Percentiles rank a stretch among this genome's conserved stretches.
Conservation (phyloP, 192 early-diverging fungal species). For the Coemansia sp. region DNA sequence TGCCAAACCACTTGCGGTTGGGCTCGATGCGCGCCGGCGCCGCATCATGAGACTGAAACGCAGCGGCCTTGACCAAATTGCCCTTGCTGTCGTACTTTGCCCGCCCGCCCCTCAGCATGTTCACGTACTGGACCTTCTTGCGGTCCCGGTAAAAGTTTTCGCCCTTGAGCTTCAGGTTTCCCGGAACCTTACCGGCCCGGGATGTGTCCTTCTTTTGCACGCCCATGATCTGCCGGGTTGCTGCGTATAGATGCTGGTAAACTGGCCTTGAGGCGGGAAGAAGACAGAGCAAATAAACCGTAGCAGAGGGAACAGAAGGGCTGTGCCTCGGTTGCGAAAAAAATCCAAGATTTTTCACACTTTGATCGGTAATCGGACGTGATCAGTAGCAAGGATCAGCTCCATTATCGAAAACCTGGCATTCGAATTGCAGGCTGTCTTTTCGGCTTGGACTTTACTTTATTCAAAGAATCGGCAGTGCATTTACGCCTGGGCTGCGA, state of each 20-base stretch:
- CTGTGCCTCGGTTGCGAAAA: too few relatives aligned
- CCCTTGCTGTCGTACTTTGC: constrained; percentile 80
- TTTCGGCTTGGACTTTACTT: too few relatives aligned
- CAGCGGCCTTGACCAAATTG: constrained; percentile 86
- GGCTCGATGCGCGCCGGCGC: constrained; percentile 81
- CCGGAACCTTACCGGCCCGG: constrained; percentile 47
- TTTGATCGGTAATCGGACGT: neutral
- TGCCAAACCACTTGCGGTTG: constrained; percentile 98
- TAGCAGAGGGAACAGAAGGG: too few relatives aligned
- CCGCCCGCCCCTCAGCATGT: constrained; percentile 89
- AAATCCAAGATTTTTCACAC: neutral
- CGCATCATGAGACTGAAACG: constrained; percentile 77
- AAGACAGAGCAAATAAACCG: neutral
- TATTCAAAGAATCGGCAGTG: too few relatives aligned
- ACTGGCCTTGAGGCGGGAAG: neutral
- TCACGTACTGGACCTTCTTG: constrained; percentile 86
- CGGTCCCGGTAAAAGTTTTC: constrained; percentile 99
- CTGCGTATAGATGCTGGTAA: neutral
- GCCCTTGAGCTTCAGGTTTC: constrained; percentile 84
- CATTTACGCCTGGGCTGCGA: too few relatives aligned
- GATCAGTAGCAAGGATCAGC: neutral
- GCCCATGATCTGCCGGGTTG: constrained; percentile 21
- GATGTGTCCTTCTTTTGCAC: constrained; percentile 52
- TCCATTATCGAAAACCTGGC: too few relatives aligned
- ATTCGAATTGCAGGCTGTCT: too few relatives aligned